Evolutionary conservation across 805 yeast species (phyloP), one percentile per base, ranked within the genome.

Genomic region (Ogataea ganodermae): DNA sequence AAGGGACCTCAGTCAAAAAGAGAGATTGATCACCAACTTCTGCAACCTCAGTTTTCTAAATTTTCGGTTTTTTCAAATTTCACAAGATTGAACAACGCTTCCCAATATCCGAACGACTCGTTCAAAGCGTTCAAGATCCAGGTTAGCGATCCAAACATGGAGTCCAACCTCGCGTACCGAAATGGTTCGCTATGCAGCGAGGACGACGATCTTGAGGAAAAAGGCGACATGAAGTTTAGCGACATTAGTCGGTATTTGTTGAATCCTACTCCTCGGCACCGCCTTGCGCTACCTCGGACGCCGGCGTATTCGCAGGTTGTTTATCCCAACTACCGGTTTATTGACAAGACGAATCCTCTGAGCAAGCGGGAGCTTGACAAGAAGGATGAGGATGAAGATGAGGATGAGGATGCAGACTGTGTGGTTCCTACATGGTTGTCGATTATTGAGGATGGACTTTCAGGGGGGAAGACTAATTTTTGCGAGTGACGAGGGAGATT

Each of bases 51-150:
- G 32, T 50, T 56, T 31, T 45, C 44, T 32, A 52, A 45, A 44
- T 51, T 55, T 42, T 45, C 59, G 20, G 37, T 49, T 12, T 49
- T 52, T 33, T 27, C 49, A 30, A 52, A 52, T 24, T 44, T 48
- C 21, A 42, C 60, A 24, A 44, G 45, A 17, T 35, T 50, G 12
- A 32, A 44, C 17, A 44, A 46, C 12, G n/a, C 23, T 30, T 14
- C 46, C 31, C 23, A 14, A 8, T 24, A 32, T 17, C 45, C 35
- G 2, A 35, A 30, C 27, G 41, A 51, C 38, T 33, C 48, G 8
- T 51, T 53, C 42, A 50, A 51, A 30, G 55, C 58, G 2, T 60
- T 66, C 42, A 52, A 51, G 21, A 57, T 60, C n/a, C 66, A 63
- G 42, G 57, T 59, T 9, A 57, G 62, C 17, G 53, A 60, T 32